Percentiles rank a stretch among this genome's conserved stretches.
Conservation (phyloP, 305 asterid genomes). For the Fraxinus greggii region DNA sequence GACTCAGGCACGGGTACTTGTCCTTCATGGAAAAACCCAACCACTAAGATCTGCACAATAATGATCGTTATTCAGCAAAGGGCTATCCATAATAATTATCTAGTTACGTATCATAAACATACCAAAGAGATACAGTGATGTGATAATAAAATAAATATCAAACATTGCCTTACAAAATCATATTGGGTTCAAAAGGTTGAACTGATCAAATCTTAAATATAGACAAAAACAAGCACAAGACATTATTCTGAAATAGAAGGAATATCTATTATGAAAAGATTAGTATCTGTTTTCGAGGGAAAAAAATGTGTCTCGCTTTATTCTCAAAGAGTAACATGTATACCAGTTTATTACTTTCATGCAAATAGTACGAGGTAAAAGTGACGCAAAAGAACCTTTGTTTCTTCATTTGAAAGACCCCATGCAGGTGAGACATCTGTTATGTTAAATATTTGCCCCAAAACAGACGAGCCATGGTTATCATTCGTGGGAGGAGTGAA, state of each 20-base stretch:
- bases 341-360: slow-evolving; percentile 2
- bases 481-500: slow-evolving; percentile 36
- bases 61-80: slow-evolving; percentile 19
- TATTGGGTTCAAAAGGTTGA: not conserved
- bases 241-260: not conserved
- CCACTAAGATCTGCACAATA: slow-evolving; percentile 72
- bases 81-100: not conserved
- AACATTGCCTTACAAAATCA: not conserved
- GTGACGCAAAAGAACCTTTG: slow-evolving; percentile 56
- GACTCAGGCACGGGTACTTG: slow-evolving; percentile 41
- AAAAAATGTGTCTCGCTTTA: not conserved
- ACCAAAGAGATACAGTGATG: not conserved
- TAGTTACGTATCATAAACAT: not conserved
- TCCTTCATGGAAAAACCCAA: slow-evolving; percentile 62
- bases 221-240: not conserved
- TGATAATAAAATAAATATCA: not conserved
- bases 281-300: not conserved
- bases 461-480: slow-evolving; percentile 32
- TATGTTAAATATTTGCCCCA: slow-evolving; percentile 58
- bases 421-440: slow-evolving; percentile 78
- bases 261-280: not conserved
- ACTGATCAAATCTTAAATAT: not conserved
- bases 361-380: slow-evolving; percentile 11
- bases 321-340: slow-evolving; percentile 20
- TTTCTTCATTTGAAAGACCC: slow-evolving; percentile 78